Evolutionary conservation across 768 basidiomycete species (phyloP), one percentile per base, ranked within the genome.

Genomic region (Lyophyllum semitale): DNA sequence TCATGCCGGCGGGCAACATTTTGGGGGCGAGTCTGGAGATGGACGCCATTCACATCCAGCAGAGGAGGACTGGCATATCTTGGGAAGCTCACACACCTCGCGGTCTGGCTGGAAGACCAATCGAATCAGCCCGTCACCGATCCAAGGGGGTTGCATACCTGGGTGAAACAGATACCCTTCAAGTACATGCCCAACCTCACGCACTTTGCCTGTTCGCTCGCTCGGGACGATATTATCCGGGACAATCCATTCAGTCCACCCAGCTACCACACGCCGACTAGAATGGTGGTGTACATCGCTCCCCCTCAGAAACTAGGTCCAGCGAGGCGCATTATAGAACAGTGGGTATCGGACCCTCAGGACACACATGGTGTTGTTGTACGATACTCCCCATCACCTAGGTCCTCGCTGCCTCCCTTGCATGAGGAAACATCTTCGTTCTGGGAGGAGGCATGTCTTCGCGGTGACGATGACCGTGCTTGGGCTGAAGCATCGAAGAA

Each of bases 31-130:
- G 41, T 53, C 20, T 63, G 63, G 38, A 53, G 70, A 25, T 77
- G 75, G 75, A 68, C 65, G 41, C 64, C 68, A 2, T 51, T 76
- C 26, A 68, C 59, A 20, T 64, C 64, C 17, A 71, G 58, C 8
- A 27, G 41, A n/a, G 64, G 66, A 8, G 76, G 77, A 4, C 35
- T 60, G 1, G 57, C 61, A 2, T 76, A 75, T 58, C 65, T 79
- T 3, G 57, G 62, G n/a, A 66, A 66, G n/a, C 57, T 78, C 20
- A 71, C 74, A 1, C 73, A 74, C 52, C 64, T 79, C 7, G 65
- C 69, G 5, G 53, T 76, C 27, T 73, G 73, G 71, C 58, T 68
- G 22, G 55, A 62, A 11, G 54, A 44, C n/a, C 23, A 29, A 22
- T 32, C 49, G 52, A 32, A 55, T 30, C n/a, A 20, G 33, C 1